These are phyloP conservation scores for Kurtzmaniella quercitrusa DNA, from an alignment of 1,139 yeast genomes.

Conservation along the genomic window DNA sequence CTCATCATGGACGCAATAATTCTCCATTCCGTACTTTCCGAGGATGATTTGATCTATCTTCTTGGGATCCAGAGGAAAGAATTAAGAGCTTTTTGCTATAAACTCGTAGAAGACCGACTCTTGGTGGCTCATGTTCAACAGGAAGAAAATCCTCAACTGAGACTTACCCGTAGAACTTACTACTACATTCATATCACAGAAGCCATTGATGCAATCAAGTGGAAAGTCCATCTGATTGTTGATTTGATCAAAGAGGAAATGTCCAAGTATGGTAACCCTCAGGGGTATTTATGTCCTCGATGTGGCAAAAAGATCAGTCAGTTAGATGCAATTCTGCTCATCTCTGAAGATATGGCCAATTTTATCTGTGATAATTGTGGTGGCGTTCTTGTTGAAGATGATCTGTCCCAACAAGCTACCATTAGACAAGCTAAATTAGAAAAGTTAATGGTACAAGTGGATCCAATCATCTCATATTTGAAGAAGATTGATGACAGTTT, in stretches of 20 bases:
- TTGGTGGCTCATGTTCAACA: constrained; percentile 67
- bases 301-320: constrained; percentile 81
- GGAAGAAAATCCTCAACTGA: constrained; percentile 72
- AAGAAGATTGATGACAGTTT: constrained; percentile 82
- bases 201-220: constrained; percentile 91
- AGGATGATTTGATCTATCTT: constrained; percentile 80
- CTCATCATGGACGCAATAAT: constrained; percentile 85
- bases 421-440: constrained; percentile 81
- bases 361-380: constrained; percentile 86
- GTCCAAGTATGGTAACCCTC: constrained; percentile 80
- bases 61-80: constrained; percentile 86
- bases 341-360: constrained; percentile 74
- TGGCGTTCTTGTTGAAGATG: constrained; percentile 77
- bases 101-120: constrained; percentile 78
- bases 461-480: constrained; percentile 79
- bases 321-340: constrained; percentile 78
- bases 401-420: constrained; percentile 76
- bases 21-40: constrained; percentile 88
- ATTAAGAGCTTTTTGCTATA: constrained; percentile 75
- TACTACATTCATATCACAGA: constrained; percentile 87
- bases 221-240: constrained; percentile 91
- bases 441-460: constrained; percentile 81
- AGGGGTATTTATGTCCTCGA: constrained; percentile 86
- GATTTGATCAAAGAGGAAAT: constrained; percentile 75
- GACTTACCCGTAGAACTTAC: constrained; percentile 71